Base-by-base conservation (phyloP, 768 basidiomycete genomes). In the Gloeophyllum trabeum region DNA sequence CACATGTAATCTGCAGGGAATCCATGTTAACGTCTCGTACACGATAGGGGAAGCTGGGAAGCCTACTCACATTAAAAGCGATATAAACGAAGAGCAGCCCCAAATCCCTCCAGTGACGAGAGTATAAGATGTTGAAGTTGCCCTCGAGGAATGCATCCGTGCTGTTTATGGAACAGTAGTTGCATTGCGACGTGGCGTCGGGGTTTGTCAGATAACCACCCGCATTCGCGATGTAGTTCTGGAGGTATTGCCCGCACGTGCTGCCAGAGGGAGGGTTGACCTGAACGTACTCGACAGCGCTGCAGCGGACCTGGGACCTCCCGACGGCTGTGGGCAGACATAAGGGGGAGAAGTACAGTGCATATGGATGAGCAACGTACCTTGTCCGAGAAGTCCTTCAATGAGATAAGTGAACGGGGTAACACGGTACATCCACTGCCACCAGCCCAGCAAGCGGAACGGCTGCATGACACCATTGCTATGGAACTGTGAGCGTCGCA, bases 391-490 rank as follows among this genome's bases (percentile, higher is more conserved):
- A 7, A 37, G 10, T 21, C 42, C 42, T 39, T 43, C 42, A n/a
- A 43, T 43, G 42, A 43, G 42, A 24, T 43, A 43, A 7, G 42
- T 43, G 21, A 6, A 43, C 7, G 42, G 42, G n/a, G 42, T 39
- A 7, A 43, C 35, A 16, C 42, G 42, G 20, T 43, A 43, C 42
- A 43, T 43, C 42, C 68, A 69, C 42, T 49, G 43, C 68, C 68
- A 70, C 61, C 65, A 66, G 16, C 63, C 62, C 21, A 70, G 60
- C 38, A 63, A 58, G 16, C 50, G 44, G 56, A 59, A 68, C 1
- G 68, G 63, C 48, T 75, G 73, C 21, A 75, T 43, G 21, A 73
- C 67, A 43, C 73, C 72, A 32, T 67, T 62, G 54, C 41, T 32
- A 32, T 10, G 16, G 28, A 32, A 32, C 16, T 32, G 16, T 10